A percentile compares a stretch with the other conserved stretches of the same genome.
phyloP scores from a whole-genome alignment of 805 yeast species.

The Barnettozyma vustinii region DNA sequence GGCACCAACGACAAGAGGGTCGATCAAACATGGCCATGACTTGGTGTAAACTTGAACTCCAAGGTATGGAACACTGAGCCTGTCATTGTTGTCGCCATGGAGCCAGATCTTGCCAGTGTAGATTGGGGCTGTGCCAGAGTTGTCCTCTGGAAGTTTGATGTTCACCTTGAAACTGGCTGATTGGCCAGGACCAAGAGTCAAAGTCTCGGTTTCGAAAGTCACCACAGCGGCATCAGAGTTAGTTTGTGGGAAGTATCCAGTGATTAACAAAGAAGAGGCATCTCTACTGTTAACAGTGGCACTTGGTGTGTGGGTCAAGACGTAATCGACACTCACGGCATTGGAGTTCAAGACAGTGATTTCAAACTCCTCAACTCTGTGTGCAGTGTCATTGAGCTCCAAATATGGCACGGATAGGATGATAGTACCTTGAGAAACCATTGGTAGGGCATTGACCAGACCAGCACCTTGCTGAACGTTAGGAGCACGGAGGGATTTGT shows the following conservation, averaged over 20 bases:
- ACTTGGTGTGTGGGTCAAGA: constrained; percentile 3
- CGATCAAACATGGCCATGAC: constrained; percentile 6
- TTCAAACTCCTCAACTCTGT: too few species aligned
- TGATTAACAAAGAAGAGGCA: too few species aligned
- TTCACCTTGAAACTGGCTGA: constrained; percentile 3
- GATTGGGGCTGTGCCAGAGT: constrained; percentile 5
- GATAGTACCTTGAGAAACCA: too few species aligned
- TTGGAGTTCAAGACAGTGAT: too few species aligned
- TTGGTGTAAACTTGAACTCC: constrained; percentile 11
- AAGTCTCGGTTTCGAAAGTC: too few species aligned
- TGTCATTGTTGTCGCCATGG: constrained; percentile 12
- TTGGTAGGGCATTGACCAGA: too few species aligned
- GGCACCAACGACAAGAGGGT: too few species aligned
- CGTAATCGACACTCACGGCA: neutral
- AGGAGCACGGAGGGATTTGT: too few species aligned
- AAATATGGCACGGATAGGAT: too few species aligned
- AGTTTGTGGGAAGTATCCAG: neutral
- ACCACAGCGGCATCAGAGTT: neutral
- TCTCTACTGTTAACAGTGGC: too few species aligned
- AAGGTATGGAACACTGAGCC: constrained; percentile 14
- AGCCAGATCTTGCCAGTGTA: constrained; percentile 12
- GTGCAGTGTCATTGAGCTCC: too few species aligned
- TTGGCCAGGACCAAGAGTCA: constrained; percentile 1
- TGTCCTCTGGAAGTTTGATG: constrained; percentile 5
- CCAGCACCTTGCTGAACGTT: too few species aligned